A percentile compares a stretch with the other conserved stretches of the same genome.
phyloP scores from a whole-genome alignment of 2,329 filamentous ascomycete species.

The Fusarium sp. region DNA sequence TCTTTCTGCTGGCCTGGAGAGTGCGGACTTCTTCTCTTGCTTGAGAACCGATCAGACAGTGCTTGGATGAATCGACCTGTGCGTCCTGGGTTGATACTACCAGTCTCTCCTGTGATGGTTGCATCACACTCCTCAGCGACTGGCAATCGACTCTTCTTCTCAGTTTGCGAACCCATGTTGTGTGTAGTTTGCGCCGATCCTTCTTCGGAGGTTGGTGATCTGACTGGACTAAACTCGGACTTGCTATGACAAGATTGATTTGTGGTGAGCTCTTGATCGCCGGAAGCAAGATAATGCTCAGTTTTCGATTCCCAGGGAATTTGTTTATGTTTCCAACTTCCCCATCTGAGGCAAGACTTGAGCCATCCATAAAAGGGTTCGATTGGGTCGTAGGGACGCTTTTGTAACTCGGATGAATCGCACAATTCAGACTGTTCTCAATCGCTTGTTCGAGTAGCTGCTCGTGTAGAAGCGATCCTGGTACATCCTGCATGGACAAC shows the following conservation, averaged over 20 bases:
- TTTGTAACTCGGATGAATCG: constrained; percentile 14
- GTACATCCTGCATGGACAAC: background rate
- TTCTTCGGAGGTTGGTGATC: background rate
- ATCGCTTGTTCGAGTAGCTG: constrained; percentile 3
- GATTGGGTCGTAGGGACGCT: background rate
- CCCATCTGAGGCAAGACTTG: background rate
- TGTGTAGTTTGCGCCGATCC: constrained; percentile 14
- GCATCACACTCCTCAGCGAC: background rate
- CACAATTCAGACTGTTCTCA: constrained; percentile 1
- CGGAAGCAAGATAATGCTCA: constrained; percentile 24
- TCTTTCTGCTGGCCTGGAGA: background rate
- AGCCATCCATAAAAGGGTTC: background rate
- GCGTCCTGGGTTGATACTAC: background rate
- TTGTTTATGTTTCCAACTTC: background rate
- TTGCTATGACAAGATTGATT: constrained; percentile 28
- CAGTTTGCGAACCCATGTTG: constrained; percentile 21
- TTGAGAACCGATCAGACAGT: background rate
- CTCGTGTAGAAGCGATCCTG: background rate
- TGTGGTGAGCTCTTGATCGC: constrained; percentile 14
- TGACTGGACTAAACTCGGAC: background rate
- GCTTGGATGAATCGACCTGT: background rate
- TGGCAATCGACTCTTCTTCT: background rate
- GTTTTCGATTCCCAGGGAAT: constrained; percentile 9
- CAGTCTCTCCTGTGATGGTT: background rate
- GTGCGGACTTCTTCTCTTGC: background rate